Evolutionary conservation across 2,329 filamentous ascomycete species (phyloP).

Genomic region (Metarhizium humberi): DNA sequence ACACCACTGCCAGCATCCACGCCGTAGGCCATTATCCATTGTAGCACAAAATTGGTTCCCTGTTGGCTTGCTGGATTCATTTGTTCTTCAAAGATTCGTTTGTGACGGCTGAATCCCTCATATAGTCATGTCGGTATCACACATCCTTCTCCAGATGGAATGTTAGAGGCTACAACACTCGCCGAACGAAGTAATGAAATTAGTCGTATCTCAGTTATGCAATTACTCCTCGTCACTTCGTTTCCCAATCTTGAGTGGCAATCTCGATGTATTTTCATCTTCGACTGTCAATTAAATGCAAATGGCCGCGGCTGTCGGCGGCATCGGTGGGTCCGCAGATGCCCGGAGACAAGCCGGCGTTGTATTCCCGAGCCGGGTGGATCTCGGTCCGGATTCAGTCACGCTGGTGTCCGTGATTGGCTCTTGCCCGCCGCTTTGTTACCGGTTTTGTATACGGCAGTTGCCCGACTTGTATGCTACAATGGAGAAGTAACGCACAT

Average conservation of each 20-base stretch:
- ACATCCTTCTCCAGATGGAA: background rate
- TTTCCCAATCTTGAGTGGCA: too few relatives aligned
- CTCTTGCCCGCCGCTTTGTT: background rate
- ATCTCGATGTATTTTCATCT: too few relatives aligned
- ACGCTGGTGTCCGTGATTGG: background rate
- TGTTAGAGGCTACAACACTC: too few relatives aligned
- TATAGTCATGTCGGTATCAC: background rate
- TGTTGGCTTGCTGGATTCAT: too few relatives aligned
- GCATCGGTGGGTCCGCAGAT: slow-evolving; percentile 11
- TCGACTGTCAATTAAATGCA: too few relatives aligned
- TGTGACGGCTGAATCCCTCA: background rate
- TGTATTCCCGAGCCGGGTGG: slow-evolving; percentile 1
- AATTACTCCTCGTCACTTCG: too few relatives aligned
- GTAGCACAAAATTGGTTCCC: too few relatives aligned
- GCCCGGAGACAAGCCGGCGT: background rate
- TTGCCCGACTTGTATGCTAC: background rate
- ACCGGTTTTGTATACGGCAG: background rate
- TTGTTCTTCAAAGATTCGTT: too few relatives aligned
- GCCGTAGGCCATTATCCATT: too few relatives aligned
- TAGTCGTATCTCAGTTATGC: too few relatives aligned
- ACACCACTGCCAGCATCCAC: too few relatives aligned
- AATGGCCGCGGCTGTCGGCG: slow-evolving; percentile 14
- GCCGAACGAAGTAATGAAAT: too few relatives aligned
- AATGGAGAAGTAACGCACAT: background rate
- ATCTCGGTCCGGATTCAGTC: background rate